These are phyloP conservation scores for Falciphora oryzae DNA, from an alignment of 2,329 filamentous ascomycete genomes.

Conservation along the genomic window DNA sequence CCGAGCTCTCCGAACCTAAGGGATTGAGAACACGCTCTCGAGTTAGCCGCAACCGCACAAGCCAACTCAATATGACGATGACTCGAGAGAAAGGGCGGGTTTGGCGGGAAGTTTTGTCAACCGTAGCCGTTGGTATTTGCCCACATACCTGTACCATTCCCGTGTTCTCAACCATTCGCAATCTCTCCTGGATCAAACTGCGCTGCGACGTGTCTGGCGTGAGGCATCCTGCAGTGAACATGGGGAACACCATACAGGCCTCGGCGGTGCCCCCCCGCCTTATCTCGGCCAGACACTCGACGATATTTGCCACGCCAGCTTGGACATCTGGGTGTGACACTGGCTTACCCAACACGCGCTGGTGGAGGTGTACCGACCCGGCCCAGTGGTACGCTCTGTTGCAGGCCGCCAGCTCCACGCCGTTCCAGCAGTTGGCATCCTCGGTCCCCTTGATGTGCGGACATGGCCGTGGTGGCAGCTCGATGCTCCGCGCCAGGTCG, in stretches of 20 bases:
- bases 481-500: slow-evolving; percentile 54
- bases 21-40: slow-evolving; percentile 6
- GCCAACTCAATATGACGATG: background rate
- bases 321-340: slow-evolving; percentile 55
- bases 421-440: slow-evolving; percentile 52
- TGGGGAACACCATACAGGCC: slow-evolving; percentile 69
- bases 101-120: background rate
- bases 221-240: slow-evolving; percentile 80
- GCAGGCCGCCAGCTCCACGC: slow-evolving; percentile 60
- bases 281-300: slow-evolving; percentile 56
- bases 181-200: slow-evolving; percentile 56
- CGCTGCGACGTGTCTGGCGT: slow-evolving; percentile 50
- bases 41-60: background rate
- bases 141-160: slow-evolving; percentile 65
- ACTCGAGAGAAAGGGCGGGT: too few relatives aligned
- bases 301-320: slow-evolving; percentile 55
- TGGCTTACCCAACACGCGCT: slow-evolving; percentile 61
- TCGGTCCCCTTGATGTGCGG: slow-evolving; percentile 41
- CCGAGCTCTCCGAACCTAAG: slow-evolving; percentile 52
- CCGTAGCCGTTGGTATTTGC: background rate
- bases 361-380: slow-evolving; percentile 68
- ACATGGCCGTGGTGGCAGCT: slow-evolving; percentile 34
- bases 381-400: slow-evolving; percentile 79
- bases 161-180: slow-evolving; percentile 63
- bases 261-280: slow-evolving; percentile 64